Evolutionary conservation across 352 stramenopile species (phyloP).

Genomic region (Phytophthora boehmeriae): DNA sequence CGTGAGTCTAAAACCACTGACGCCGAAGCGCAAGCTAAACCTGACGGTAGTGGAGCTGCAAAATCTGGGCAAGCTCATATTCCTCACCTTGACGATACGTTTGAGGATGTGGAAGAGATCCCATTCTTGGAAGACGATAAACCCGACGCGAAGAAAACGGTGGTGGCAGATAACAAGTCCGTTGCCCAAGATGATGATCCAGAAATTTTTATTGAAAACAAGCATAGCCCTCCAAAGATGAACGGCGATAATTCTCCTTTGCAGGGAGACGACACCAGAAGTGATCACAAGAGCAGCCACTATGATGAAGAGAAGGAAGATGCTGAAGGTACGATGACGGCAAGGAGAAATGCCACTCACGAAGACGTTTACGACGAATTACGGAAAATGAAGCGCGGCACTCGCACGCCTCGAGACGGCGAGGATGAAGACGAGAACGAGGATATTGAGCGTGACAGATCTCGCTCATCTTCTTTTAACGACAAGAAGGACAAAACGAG

Average conservation of each 20-base stretch:
- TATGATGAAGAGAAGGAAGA: constrained; percentile 34
- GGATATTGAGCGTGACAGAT: constrained; percentile 22
- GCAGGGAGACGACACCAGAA: constrained; percentile 21
- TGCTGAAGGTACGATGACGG: constrained; percentile 11
- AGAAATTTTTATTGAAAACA: constrained; percentile 66
- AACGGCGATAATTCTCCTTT: constrained; percentile 4
- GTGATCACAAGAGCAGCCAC: constrained; percentile 25
- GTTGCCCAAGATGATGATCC: constrained; percentile 50
- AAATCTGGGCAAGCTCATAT: constrained; percentile 25
- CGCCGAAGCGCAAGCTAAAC: constrained; percentile 20
- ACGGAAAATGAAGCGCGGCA: constrained; percentile 50
- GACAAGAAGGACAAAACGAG: constrained; percentile 32
- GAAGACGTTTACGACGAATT: constrained; percentile 69
- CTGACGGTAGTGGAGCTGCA: constrained; percentile 13
- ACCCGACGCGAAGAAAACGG: constrained; percentile 40
- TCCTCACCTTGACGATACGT: constrained; percentile 55
- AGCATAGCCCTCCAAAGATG: constrained; percentile 38
- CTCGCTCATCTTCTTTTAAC: constrained; percentile 24
- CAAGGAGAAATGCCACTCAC: constrained; percentile 32
- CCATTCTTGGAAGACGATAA: constrained; percentile 72
- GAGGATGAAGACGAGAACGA: constrained; percentile 30
- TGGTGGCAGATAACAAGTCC: constrained; percentile 23
- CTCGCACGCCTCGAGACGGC: constrained; percentile 36
- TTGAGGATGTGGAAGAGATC: constrained; percentile 85
- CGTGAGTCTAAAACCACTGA: constrained; percentile 45